phyloP scores from a whole-genome alignment of 2,329 filamentous ascomycete species.

The Fusarium sp. region DNA sequence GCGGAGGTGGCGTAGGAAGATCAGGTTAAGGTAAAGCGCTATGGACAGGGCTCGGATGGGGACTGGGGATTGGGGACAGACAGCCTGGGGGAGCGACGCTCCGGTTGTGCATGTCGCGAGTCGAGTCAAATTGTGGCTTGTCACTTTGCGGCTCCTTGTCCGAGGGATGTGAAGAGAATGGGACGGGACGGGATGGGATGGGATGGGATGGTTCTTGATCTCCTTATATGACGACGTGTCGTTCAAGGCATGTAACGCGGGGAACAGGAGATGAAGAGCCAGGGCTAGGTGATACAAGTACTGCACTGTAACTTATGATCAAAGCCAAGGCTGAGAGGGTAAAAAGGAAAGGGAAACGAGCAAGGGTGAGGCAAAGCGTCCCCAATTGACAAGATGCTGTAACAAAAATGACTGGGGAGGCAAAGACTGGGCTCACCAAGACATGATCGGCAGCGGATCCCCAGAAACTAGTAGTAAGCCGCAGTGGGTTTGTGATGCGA shows the following conservation, averaged over 20 bases:
- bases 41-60: constrained; percentile 28
- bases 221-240: constrained; percentile 33
- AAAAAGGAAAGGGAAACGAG: constrained; percentile 2
- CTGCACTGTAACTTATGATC: constrained; percentile 22
- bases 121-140: constrained; percentile 23
- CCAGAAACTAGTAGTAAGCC: constrained; percentile 33
- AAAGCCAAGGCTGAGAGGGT: constrained; percentile 29
- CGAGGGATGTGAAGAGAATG: constrained; percentile 1
- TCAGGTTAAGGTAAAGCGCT: constrained; percentile 46
- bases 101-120: constrained; percentile 15
- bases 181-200: background rate
- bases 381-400: constrained; percentile 24
- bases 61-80: background rate
- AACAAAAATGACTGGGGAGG: constrained; percentile 27
- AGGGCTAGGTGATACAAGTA: background rate
- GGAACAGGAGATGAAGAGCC: constrained; percentile 26
- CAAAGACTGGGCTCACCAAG: constrained; percentile 46
- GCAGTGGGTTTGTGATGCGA: constrained; percentile 26
- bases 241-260: constrained; percentile 39
- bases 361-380: background rate
- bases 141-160: constrained; percentile 32
- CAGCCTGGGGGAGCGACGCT: constrained; percentile 6
- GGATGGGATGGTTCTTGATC: background rate
- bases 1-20: constrained; percentile 48
- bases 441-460: constrained; percentile 45